Conservation (phyloP, 257 asterid species). For the Solanum pinnatisectum region DNA sequence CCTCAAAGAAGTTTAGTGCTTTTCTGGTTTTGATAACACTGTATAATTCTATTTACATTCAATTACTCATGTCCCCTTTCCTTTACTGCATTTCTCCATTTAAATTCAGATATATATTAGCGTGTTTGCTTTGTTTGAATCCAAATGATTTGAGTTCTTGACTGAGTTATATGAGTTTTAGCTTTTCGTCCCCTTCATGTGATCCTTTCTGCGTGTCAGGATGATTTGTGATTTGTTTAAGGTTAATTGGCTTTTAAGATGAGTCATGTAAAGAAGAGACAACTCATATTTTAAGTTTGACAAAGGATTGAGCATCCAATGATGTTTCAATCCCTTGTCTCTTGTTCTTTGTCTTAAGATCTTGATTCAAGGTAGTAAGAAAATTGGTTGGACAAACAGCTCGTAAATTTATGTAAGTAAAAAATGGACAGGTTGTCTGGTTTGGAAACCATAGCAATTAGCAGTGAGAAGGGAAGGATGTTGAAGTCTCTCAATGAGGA, state of each 20-base stretch:
- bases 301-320: neutral
- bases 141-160: neutral
- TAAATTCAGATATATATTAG: neutral
- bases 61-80: neutral
- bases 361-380: neutral
- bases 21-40: neutral
- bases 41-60: neutral
- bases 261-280: neutral
- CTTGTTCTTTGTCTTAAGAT: neutral
- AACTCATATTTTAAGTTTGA: neutral
- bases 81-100: neutral
- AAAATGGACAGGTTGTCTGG: neutral
- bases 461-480: neutral
- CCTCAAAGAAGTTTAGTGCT: neutral
- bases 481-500: neutral
- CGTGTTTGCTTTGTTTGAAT: neutral
- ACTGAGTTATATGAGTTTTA: neutral
- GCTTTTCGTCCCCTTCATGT: neutral
- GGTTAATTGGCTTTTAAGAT: neutral
- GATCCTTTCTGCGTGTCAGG: neutral
- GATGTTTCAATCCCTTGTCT: neutral
- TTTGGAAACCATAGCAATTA: neutral
- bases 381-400: neutral
- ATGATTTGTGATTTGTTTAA: neutral
- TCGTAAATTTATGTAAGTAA: neutral